Base-by-base conservation (phyloP, 164 flowering plant genomes). In the Stephania cephalantha region DNA sequence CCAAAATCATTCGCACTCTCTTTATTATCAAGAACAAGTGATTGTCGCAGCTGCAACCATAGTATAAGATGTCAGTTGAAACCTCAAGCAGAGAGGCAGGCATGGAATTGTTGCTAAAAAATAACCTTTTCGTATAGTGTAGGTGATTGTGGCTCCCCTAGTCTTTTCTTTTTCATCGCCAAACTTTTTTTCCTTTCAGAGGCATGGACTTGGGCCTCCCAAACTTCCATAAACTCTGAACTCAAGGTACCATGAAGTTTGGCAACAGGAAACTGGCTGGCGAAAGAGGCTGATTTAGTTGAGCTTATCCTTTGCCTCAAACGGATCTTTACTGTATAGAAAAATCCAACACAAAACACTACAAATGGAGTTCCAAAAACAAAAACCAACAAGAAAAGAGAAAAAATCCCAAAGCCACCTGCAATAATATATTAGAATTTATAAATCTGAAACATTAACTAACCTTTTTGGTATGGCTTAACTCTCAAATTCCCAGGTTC, bases 401-500 rank as follows among this genome's bases (percentile, higher is more conserved):
- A 52, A 69, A 46, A 18, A 64, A 35, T 35, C 42, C 42, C 42
- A 35, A 35, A 35, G 42, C 42, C 42, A 35, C 42, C 2, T 35
- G 42, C 29, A 35, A 42, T 25, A 10, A 11, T 5, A 58, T 6
- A 15, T 58, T 18, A 58, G 17, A 18, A 58, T 9, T 12, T 12
- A 58, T 15, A n/a, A 58, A 15, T 15, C 64, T 15, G n/a, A 58
- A 58, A 58, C n/a, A 58, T n/a, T 50, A 73, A 2, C 46, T n/a
- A 46, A 95, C 98, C 94, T 88, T 88, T 92, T 76, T 79, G 87
- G 77, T 86, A 93, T 50, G 98, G 94, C 76, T 88, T 95, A 46
- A 90, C 85, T 91, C 86, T 93, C 79, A 93, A 86, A 73, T 86
- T 87, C 72, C 98, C 99, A 67, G 91, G 87, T 84, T 93, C 95